Percentiles rank a stretch among this genome's conserved stretches.
Evolutionary conservation across 331 rosid species (phyloP).

Genomic region (Arachis monticola): DNA sequence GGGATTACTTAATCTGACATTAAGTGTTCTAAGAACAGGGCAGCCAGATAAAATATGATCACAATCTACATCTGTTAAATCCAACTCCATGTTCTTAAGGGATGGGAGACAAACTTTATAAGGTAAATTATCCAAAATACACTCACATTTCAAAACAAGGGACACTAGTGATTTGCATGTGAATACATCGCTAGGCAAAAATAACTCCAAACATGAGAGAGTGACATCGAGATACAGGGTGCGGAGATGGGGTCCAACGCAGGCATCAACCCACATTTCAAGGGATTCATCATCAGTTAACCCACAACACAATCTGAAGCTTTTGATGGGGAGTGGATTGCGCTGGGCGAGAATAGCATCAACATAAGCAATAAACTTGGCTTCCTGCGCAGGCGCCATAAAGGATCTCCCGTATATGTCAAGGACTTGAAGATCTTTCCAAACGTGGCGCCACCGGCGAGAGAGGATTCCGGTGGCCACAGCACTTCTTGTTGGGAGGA

Average conservation of each 20-base stretch:
- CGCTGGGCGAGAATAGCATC: too few species aligned
- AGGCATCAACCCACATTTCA: neutral
- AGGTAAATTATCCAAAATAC: neutral
- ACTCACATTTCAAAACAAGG: neutral
- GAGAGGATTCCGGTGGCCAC: neutral
- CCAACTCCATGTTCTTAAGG: neutral
- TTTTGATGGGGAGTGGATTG: neutral
- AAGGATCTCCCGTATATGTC: neutral
- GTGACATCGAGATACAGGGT: neutral
- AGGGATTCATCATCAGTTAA: too few species aligned
- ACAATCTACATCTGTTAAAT: neutral
- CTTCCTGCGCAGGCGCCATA: too few species aligned
- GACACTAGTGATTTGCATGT: neutral
- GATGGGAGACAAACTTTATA: neutral
- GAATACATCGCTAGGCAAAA: neutral
- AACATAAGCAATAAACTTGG: too few species aligned
- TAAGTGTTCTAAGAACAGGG: neutral
- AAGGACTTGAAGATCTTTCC: neutral
- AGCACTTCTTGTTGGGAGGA: neutral
- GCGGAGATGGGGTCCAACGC: neutral
- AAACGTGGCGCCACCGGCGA: neutral
- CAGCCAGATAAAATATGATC: neutral
- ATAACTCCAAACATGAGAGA: neutral
- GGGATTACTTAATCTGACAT: too few species aligned
- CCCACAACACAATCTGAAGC: neutral